These are phyloP conservation scores for Didymella arachidicola DNA, from an alignment of 2,329 filamentous ascomycete genomes.

Conservation along the genomic window DNA sequence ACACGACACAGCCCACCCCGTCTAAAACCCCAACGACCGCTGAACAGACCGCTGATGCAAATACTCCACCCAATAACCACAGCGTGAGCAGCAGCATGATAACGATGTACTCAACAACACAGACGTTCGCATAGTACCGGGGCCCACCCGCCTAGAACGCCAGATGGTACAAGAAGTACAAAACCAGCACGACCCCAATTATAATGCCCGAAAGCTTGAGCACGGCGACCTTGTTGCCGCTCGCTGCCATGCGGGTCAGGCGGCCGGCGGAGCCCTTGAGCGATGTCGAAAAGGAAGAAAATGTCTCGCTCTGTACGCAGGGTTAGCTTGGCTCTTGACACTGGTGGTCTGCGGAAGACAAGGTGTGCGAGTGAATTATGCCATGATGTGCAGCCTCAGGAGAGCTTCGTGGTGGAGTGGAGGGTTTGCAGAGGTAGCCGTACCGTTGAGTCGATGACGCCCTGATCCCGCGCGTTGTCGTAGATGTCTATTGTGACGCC, in stretches of 20 bases:
- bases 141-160: constrained; percentile 6
- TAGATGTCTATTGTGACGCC: constrained; percentile 98
- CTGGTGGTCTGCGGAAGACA: background rate
- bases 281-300: constrained; percentile 83
- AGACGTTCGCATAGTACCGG: background rate
- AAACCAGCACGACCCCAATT: constrained; percentile 72
- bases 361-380: no score
- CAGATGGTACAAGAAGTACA: constrained; percentile 49
- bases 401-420: no score
- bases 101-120: background rate
- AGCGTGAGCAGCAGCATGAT: background rate
- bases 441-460: constrained; percentile 79
- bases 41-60: no score
- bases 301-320: constrained; percentile 75
- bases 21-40: background rate
- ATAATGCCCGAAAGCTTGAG: constrained; percentile 88
- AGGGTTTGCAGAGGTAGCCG: no score
- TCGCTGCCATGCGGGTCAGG: constrained; percentile 86
- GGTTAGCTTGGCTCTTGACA: no score
- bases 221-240: constrained; percentile 89
- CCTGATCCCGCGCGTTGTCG: constrained; percentile 89
- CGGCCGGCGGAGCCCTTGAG: constrained; percentile 84
- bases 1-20: background rate
- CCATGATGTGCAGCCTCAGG: no score
- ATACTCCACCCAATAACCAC: no score